These are phyloP conservation scores for Solanum medicagineum DNA, from an alignment of 257 asterid species.

Conservation along the genomic window DNA sequence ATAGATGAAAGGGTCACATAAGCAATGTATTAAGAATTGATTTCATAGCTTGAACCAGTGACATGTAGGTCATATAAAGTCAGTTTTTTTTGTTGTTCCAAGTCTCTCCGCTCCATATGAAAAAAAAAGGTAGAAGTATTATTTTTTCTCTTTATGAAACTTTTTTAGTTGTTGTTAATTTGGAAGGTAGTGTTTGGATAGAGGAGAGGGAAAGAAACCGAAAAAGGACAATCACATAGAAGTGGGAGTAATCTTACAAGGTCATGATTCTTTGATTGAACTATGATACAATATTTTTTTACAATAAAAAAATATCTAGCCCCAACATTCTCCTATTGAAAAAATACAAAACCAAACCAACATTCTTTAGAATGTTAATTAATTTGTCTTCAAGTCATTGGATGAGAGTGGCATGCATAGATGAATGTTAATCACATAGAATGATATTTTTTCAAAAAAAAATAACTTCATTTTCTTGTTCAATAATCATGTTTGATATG, in stretches of 20 bases:
- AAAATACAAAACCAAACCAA: constrained; percentile 1
- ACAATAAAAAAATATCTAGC: constrained; percentile 1
- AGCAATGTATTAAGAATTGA: background rate
- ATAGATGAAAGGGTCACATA: too few species aligned
- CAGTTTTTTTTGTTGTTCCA: background rate
- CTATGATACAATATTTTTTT: constrained; percentile 13
- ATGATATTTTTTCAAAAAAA: background rate
- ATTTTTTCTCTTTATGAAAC: background rate
- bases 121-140: background rate
- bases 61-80: background rate
- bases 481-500: background rate
- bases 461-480: background rate
- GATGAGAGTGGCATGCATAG: constrained; percentile 23
- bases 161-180: constrained; percentile 11
- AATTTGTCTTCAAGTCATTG: constrained; percentile 19
- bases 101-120: background rate
- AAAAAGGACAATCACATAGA: constrained; percentile 41
- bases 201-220: background rate
- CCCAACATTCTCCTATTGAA: constrained; percentile 30
- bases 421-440: background rate
- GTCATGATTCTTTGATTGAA: constrained; percentile 38
- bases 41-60: background rate
- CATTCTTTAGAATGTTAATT: background rate
- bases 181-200: constrained; percentile 48
- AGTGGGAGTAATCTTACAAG: constrained; percentile 51